Evolutionary conservation across 225 moss, liverwort and hornwort genomes (phyloP), one percentile per base, ranked within the genome.

Genomic region (Thuidium tamariscinum): DNA sequence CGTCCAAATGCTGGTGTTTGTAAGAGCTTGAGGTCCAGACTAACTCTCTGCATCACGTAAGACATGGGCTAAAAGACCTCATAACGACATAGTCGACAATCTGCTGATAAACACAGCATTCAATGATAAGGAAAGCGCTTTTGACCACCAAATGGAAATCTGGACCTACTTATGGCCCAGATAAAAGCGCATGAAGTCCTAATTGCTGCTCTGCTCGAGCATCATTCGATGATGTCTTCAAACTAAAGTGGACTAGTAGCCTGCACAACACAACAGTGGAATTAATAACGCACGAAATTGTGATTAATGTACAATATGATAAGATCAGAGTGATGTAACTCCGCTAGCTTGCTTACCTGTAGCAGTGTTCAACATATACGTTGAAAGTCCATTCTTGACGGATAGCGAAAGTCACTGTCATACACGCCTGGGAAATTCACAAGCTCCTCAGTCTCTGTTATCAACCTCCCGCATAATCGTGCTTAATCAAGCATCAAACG

Each of bases 401-500:
- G 66, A 89, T 69, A 75, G 88, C 82, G 80, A 79, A 85, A 55
- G 88, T 69, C 87, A 86, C 65, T 76, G 56, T 85, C 86, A 89
- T 70, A 75, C 36, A 85, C 51, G 85, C 76, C 87, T 85, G 83
- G 81, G 69, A 87, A 66, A 85, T 54, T 72, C 54, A 82, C 85
- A 87, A 90, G 84, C 68, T 90, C 79, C 71, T 85, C 75, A 82
- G 84, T 88, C 87, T 89, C 88, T 70, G 41, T 64, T 76, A 70
- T 82, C 69, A 91, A 88, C 63, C 85, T 86, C 88, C 75, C 79
- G 78, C 84, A 91, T 82, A 85, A 49, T 69, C 83, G 86, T 62
- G 86, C 69, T 83, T 75, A 81, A 84, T 84, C 88, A 91, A 79
- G 85, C 85, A 87, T 83, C 82, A 81, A 83, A 71, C 63, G 64